Conservation (phyloP, 2,329 filamentous ascomycete species). For the Blumeria graminis region DNA sequence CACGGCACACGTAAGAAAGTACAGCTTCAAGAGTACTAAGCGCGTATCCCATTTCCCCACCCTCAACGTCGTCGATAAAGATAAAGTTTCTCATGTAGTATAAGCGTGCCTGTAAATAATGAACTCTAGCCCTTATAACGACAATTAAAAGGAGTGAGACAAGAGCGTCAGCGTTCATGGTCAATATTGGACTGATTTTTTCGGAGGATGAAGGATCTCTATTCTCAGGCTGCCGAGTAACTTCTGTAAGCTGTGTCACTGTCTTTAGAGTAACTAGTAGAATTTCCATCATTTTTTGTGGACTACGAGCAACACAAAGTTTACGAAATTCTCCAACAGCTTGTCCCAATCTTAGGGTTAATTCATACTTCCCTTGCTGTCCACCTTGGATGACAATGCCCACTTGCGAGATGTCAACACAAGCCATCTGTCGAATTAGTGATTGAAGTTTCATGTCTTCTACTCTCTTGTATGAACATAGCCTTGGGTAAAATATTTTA, state of each 20-base stretch:
- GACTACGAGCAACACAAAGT: constrained; percentile 40
- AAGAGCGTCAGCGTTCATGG: constrained; percentile 62
- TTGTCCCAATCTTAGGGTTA: constrained; percentile 49
- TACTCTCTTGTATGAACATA: constrained; percentile 51
- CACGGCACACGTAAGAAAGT: constrained; percentile 60
- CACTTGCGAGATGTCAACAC: constrained; percentile 82
- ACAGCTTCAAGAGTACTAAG: constrained; percentile 92
- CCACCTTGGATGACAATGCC: constrained; percentile 70
- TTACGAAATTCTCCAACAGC: constrained; percentile 80
- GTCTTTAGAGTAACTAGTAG: constrained; percentile 37
- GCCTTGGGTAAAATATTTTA: constrained; percentile 53
- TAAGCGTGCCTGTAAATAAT: constrained; percentile 67
- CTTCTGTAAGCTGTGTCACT: constrained; percentile 43
- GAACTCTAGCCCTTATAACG: constrained; percentile 71
- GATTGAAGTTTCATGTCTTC: constrained; percentile 76
- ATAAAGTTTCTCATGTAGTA: constrained; percentile 96
- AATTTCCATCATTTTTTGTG: constrained; percentile 17
- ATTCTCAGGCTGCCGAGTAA: constrained; percentile 17
- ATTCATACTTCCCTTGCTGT: constrained; percentile 52
- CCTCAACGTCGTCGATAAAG: constrained; percentile 93
- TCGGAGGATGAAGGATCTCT: constrained; percentile 15
- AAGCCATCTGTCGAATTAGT: constrained; percentile 80
- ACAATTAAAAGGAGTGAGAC: constrained; percentile 81
- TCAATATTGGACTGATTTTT: constrained; percentile 25
- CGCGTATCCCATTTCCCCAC: constrained; percentile 85